Base-by-base conservation (phyloP, 1,284 basidiomycete genomes). In the Papiliotrema nemorosa region DNA sequence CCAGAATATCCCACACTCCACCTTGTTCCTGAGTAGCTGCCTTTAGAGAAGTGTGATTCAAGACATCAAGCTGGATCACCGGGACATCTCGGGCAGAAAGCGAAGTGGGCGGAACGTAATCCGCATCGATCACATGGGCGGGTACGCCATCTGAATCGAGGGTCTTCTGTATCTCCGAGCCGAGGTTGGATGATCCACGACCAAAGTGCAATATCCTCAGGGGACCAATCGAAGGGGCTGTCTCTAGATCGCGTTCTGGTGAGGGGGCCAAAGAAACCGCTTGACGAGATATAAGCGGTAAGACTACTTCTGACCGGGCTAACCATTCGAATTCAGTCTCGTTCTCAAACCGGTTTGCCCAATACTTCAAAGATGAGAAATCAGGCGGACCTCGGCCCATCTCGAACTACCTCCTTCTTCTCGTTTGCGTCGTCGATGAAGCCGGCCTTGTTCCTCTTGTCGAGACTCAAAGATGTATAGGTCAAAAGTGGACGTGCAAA, bases 271-370 rank as follows among this genome's bases (percentile, higher is more conserved):
- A 25, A 37, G 33, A 16, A 47, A 22, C 10, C 16, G 14, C 14
- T 59, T 49, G 7, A 52, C 10, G 24, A n/a, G n/a, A n/a, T n/a
- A 73, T 43, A 7, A 63, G 18, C 1, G 63, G 59, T 2, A 69
- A n/a, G n/a, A 72, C 41, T 6, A 36, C 20, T 1, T 47, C 31
- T 2, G 64, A 53, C 0, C 56, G 49, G 5, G 65, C 48, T 0
- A 73, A 53, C 71, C 71, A 73, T 54, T 73, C 71, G 47, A 71
- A 73, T 0, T 48, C 36, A 3, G 31, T 37, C 44, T 71, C 67
- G 13, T 44, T 44, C 4, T 42, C 43, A 44, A 73, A 69, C 10
- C 71, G 60, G 1, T 22, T 45, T 1, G 58, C 52, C 71, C 71
- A 73, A 50, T 73, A 73, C 2, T 47, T 44, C 14, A 52, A 34